Conservation (phyloP, 306 rosid genomes). For the Fragaria ananassa region DNA sequence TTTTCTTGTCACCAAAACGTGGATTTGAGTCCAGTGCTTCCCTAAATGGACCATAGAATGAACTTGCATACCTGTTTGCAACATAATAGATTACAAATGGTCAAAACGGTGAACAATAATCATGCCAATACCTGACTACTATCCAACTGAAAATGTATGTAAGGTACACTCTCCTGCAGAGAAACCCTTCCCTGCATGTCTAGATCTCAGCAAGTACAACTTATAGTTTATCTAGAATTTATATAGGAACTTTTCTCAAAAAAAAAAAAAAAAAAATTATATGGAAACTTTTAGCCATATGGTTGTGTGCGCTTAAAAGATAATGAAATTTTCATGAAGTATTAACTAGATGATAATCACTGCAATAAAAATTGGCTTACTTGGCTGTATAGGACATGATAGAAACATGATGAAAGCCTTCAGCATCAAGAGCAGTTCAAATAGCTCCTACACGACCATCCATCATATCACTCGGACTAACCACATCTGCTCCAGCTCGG, state of each 20-base stretch:
- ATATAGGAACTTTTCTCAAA: neutral
- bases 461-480: slow-evolving; percentile 99
- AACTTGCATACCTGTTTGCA: slow-evolving; percentile 79
- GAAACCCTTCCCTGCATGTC: neutral
- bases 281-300: neutral
- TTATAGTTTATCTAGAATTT: neutral
- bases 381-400: slow-evolving; percentile 96
- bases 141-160: neutral
- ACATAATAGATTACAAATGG: slow-evolving; percentile 11
- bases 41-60: slow-evolving; percentile 95
- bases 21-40: slow-evolving; percentile 97
- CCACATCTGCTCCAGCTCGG: slow-evolving; percentile 94
- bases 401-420: slow-evolving; percentile 88
- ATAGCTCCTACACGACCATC: slow-evolving; percentile 94
- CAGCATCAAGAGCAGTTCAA: slow-evolving; percentile 88
- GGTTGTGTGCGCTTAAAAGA: neutral
- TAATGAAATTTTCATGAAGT: neutral
- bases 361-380: slow-evolving; percentile 35
- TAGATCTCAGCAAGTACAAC: neutral
- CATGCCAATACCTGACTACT: neutral
- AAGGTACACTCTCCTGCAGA: neutral
- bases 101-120: slow-evolving; percentile 1
- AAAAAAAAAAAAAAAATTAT: neutral
- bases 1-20: slow-evolving; percentile 91
- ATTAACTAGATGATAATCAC: slow-evolving; percentile 2